Evolutionary conservation across 2,329 filamentous ascomycete species (phyloP).

Genomic region (Delphinella strobiligena): DNA sequence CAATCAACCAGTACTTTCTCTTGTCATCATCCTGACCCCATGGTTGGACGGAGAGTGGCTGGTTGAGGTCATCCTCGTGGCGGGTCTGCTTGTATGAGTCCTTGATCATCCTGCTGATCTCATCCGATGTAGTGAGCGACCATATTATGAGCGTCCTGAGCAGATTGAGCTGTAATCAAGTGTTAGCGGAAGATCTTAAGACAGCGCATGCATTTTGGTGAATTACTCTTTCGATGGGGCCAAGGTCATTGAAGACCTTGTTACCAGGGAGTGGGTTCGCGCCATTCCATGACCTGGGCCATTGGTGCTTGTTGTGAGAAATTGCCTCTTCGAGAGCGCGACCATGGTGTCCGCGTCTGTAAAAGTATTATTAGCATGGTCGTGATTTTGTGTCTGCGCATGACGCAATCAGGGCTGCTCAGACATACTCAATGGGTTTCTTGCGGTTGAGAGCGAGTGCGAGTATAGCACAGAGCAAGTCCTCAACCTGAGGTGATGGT

Average conservation of each 20-base stretch:
- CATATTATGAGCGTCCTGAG: slow-evolving; percentile 76
- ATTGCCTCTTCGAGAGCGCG: slow-evolving; percentile 91
- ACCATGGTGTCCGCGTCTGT: slow-evolving; percentile 80
- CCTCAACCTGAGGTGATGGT: slow-evolving; percentile 76
- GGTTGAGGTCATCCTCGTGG: slow-evolving; percentile 66
- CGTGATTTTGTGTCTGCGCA: not conserved
- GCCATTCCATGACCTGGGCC: slow-evolving; percentile 72
- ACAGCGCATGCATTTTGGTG: not conserved
- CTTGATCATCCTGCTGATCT: slow-evolving; percentile 68
- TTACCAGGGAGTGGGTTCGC: slow-evolving; percentile 74
- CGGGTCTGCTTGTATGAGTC: slow-evolving; percentile 80
- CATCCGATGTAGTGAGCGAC: slow-evolving; percentile 80
- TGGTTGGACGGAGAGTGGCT: slow-evolving; percentile 76
- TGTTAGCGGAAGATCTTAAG: slow-evolving; percentile 1
- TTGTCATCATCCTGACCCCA: slow-evolving; percentile 88
- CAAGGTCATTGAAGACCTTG: slow-evolving; percentile 71
- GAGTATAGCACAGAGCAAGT: slow-evolving; percentile 78
- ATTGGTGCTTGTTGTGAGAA: slow-evolving; percentile 72
- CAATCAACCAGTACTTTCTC: slow-evolving; percentile 84
- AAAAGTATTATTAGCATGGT: slow-evolving; percentile 3
- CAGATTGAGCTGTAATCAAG: slow-evolving; percentile 55
- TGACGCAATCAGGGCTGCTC: not conserved
- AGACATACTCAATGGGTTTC: slow-evolving; percentile 84
- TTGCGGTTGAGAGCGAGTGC: slow-evolving; percentile 88
- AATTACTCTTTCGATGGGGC: slow-evolving; percentile 63